Percentiles rank a stretch among this genome's conserved stretches.
These are phyloP conservation scores for Amanita fuliginea DNA, from an alignment of 768 basidiomycete genomes.

Conservation along the genomic window DNA sequence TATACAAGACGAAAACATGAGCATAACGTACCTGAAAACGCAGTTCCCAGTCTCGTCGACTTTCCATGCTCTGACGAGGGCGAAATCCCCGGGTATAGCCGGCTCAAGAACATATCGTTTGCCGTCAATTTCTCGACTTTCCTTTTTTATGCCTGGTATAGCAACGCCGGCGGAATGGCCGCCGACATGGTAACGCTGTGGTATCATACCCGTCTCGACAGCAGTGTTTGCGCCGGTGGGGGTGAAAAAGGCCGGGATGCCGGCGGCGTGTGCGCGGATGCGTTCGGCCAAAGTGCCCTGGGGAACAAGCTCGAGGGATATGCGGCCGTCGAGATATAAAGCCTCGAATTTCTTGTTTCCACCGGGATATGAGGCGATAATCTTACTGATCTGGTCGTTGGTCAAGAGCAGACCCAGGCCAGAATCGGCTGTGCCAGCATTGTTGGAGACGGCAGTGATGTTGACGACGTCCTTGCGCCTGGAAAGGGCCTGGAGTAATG, in stretches of 20 bases:
- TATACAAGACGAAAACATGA: background rate
- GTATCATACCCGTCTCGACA: conserved; percentile 69
- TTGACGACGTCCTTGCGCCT: conserved; percentile 63
- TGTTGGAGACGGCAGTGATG: conserved; percentile 82
- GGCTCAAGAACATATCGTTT: conserved; percentile 74
- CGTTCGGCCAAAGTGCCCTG: conserved; percentile 89
- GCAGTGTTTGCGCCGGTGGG: conserved; percentile 85
- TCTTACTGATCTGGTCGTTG: conserved; percentile 65
- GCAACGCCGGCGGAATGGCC: conserved; percentile 63
- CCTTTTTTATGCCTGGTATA: conserved; percentile 66
- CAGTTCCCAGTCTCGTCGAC: conserved; percentile 87
- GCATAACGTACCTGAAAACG: conserved; percentile 60
- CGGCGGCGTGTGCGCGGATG: conserved; percentile 80
- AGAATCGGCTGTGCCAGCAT: conserved; percentile 61
- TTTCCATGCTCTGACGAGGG: conserved; percentile 86
- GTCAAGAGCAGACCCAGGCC: conserved; percentile 72
- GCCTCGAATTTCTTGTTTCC: conserved; percentile 86
- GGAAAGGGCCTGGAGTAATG: conserved; percentile 67
- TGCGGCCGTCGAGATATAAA: conserved; percentile 68
- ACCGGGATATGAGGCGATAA: conserved; percentile 87
- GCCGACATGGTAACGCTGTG: conserved; percentile 67
- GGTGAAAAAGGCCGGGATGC: conserved; percentile 90
- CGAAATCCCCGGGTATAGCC: conserved; percentile 70
- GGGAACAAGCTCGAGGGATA: conserved; percentile 81
- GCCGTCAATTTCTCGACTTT: conserved; percentile 68